Evolutionary conservation across 1,284 basidiomycete genomes (phyloP).

Genomic region (Neolentinus lepideus): DNA sequence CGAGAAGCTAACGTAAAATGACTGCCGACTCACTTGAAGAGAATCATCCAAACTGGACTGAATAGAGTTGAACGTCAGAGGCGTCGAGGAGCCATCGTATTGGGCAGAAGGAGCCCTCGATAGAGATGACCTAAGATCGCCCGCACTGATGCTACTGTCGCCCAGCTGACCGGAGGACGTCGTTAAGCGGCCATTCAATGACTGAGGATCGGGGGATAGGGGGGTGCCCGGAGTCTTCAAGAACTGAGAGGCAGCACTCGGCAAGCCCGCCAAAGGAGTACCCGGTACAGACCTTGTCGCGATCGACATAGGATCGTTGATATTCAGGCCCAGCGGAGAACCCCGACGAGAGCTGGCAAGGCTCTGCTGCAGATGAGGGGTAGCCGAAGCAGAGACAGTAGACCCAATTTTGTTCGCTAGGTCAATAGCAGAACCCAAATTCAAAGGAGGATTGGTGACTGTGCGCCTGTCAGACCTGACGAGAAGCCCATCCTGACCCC

Average conservation of each 20-base stretch:
- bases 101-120: slow-evolving; percentile 56
- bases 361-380: slow-evolving; percentile 54
- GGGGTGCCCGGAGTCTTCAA: slow-evolving; percentile 67
- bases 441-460: slow-evolving; percentile 67
- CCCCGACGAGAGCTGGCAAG: slow-evolving; percentile 53
- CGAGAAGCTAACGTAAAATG: not conserved
- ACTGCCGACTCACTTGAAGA: slow-evolving; percentile 31
- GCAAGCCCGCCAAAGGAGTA: slow-evolving; percentile 55
- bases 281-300: slow-evolving; percentile 70
- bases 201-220: slow-evolving; percentile 51
- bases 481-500: slow-evolving; percentile 47
- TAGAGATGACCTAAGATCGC: slow-evolving; percentile 62
- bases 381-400: slow-evolving; percentile 48
- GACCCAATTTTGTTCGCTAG: slow-evolving; percentile 41
- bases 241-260: slow-evolving; percentile 39
- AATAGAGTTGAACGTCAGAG: slow-evolving; percentile 46
- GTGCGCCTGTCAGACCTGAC: slow-evolving; percentile 55
- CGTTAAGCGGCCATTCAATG: slow-evolving; percentile 50
- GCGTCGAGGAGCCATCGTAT: slow-evolving; percentile 35
- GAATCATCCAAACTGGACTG: slow-evolving; percentile 44
- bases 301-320: slow-evolving; percentile 23
- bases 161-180: slow-evolving; percentile 39
- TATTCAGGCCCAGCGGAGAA: slow-evolving; percentile 38
- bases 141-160: slow-evolving; percentile 27
- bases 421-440: slow-evolving; percentile 43